These are phyloP conservation scores for Zalaria sp. DNA, from an alignment of 2,329 filamentous ascomycete genomes.

Conservation along the genomic window DNA sequence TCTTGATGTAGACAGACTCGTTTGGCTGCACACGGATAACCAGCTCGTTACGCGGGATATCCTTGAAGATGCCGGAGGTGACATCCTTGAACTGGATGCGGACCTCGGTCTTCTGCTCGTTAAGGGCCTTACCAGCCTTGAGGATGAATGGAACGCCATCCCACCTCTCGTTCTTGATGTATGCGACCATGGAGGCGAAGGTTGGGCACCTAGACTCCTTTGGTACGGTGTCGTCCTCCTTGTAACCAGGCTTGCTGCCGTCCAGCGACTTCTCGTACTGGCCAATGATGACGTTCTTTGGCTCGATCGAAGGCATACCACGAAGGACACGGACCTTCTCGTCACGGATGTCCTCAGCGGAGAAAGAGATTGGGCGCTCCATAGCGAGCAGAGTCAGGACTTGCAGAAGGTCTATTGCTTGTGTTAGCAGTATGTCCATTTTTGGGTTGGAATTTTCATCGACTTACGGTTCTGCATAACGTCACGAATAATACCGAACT, in stretches of 20 bases:
- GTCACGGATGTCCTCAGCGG: slow-evolving; percentile 92
- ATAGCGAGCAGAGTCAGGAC: slow-evolving; percentile 92
- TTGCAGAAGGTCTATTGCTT: slow-evolving; percentile 62
- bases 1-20: slow-evolving; percentile 99
- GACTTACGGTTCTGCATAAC: slow-evolving; percentile 90
- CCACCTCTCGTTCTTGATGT: slow-evolving; percentile 99
- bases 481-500: slow-evolving; percentile 98
- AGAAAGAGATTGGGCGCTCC: slow-evolving; percentile 97
- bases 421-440: slow-evolving; percentile 8
- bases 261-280: slow-evolving; percentile 96
- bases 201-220: slow-evolving; percentile 96
- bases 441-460: too few relatives aligned
- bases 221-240: slow-evolving; percentile 96
- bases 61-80: slow-evolving; percentile 98
- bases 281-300: slow-evolving; percentile 99
- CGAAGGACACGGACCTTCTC: slow-evolving; percentile 96
- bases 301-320: slow-evolving; percentile 85
- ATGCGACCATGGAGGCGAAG: slow-evolving; percentile 92
- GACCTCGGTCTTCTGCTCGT: slow-evolving; percentile 99
- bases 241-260: slow-evolving; percentile 92
- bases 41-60: slow-evolving; percentile 97
- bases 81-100: slow-evolving; percentile 99
- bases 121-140: slow-evolving; percentile 96
- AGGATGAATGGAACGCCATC: slow-evolving; percentile 98
- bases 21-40: slow-evolving; percentile 99